Conservation (phyloP, 2,329 filamentous ascomycete species). For the Pseudogymnoascus pannorum region DNA sequence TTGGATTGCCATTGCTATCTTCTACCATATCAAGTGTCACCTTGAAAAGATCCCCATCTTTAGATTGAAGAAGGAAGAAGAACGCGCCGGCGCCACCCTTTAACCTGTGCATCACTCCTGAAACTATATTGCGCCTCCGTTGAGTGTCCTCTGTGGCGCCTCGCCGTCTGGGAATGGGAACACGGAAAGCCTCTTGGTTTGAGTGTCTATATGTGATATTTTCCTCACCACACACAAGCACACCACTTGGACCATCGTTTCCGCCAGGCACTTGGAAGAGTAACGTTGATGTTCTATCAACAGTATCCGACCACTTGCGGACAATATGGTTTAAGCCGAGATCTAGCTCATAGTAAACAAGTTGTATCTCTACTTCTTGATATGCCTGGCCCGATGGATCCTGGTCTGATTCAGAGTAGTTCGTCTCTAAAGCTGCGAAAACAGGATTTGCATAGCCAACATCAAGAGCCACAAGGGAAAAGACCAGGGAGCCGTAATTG, state of each 20-base stretch:
- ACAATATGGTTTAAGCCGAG: slow-evolving; percentile 95
- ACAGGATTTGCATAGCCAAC: slow-evolving; percentile 96
- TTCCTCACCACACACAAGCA: slow-evolving; percentile 89
- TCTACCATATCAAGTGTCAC: slow-evolving; percentile 86
- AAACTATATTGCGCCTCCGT: slow-evolving; percentile 77
- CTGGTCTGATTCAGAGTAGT: slow-evolving; percentile 85
- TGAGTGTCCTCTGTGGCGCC: slow-evolving; percentile 88
- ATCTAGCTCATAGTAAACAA: slow-evolving; percentile 97
- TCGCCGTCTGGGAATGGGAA: slow-evolving; percentile 79
- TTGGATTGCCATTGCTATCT: slow-evolving; percentile 68
- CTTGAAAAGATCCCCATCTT: slow-evolving; percentile 98
- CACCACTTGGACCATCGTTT: slow-evolving; percentile 86
- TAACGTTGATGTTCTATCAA: slow-evolving; percentile 81
- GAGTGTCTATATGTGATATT: slow-evolving; percentile 93
- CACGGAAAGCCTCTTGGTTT: slow-evolving; percentile 80
- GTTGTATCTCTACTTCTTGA: slow-evolving; percentile 74
- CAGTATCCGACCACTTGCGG: slow-evolving; percentile 88
- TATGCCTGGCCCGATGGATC: slow-evolving; percentile 79
- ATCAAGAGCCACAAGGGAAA: slow-evolving; percentile 80
- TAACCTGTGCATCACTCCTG: slow-evolving; percentile 95
- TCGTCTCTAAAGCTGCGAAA: slow-evolving; percentile 87
- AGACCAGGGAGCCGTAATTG: slow-evolving; percentile 82
- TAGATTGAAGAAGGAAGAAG: slow-evolving; percentile 91
- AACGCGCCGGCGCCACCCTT: slow-evolving; percentile 76
- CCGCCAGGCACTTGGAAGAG: slow-evolving; percentile 95